Conservation (phyloP, 1,284 basidiomycete genomes). For the Coniferiporia weirii region DNA sequence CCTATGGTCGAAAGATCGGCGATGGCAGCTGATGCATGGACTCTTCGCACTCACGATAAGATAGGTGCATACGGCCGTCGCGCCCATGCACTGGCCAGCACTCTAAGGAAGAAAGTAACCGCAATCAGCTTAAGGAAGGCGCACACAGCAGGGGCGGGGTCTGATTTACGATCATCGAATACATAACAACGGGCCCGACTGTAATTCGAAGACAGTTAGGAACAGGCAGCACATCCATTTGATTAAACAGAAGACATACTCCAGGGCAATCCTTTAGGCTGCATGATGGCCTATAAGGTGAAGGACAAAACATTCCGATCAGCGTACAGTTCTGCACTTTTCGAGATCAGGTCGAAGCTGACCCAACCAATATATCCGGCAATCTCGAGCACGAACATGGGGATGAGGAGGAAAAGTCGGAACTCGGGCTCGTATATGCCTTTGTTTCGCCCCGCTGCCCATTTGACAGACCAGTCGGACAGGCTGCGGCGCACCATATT, state of each 20-base stretch:
- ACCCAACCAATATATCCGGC: constrained; percentile 44
- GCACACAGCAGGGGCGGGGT: neutral
- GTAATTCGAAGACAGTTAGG: neutral
- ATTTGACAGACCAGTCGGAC: constrained; percentile 38
- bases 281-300: constrained; percentile 15
- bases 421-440: constrained; percentile 46
- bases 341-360: constrained; percentile 20
- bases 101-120: neutral
- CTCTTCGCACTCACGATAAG: neutral
- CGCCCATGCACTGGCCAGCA: constrained; percentile 19
- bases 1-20: neutral
- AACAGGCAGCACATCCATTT: neutral
- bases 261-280: constrained; percentile 16
- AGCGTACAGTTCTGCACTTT: neutral
- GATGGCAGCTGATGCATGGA: neutral
- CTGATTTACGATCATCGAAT: constrained; percentile 18
- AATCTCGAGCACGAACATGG: constrained; percentile 37
- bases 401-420: constrained; percentile 36
- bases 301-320: neutral
- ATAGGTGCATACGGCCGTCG: constrained; percentile 14
- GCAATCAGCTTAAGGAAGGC: neutral
- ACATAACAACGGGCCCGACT: constrained; percentile 21
- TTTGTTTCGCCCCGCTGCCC: constrained; percentile 37
- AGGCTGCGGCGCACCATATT: constrained; percentile 16
- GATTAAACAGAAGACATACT: neutral